phyloP scores from a whole-genome alignment of 2,329 filamentous ascomycete genomes.

The Talaromyces sp. region DNA sequence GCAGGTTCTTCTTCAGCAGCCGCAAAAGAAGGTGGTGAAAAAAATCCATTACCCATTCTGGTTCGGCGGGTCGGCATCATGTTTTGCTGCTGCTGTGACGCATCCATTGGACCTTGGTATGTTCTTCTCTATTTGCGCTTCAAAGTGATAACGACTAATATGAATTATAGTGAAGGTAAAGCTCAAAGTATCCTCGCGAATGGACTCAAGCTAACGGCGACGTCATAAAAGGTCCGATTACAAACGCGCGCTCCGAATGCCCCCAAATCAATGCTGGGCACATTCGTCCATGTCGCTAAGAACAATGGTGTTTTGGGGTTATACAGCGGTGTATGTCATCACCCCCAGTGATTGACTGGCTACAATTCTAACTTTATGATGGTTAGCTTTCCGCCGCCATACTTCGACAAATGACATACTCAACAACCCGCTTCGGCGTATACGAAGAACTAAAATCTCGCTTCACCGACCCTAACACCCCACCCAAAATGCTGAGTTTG shows the following conservation, averaged over 20 bases:
- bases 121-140: background rate
- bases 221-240: slow-evolving; percentile 66
- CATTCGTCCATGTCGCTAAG: slow-evolving; percentile 76
- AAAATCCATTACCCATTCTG: slow-evolving; percentile 73
- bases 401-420: slow-evolving; percentile 92
- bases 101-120: slow-evolving; percentile 89
- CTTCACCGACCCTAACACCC: slow-evolving; percentile 53
- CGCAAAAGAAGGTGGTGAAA: slow-evolving; percentile 26
- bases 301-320: slow-evolving; percentile 75
- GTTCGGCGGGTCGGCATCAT: slow-evolving; percentile 95
- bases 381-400: slow-evolving; percentile 77
- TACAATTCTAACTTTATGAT: background rate
- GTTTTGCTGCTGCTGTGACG: slow-evolving; percentile 85
- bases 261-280: slow-evolving; percentile 78
- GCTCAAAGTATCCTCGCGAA: slow-evolving; percentile 1
- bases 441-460: slow-evolving; percentile 88
- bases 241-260: slow-evolving; percentile 77
- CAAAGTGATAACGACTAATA: slow-evolving; percentile 19
- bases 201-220: slow-evolving; percentile 22
- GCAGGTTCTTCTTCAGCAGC: background rate
- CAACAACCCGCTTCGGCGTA: slow-evolving; percentile 90
- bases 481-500: slow-evolving; percentile 71
- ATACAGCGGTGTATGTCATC: slow-evolving; percentile 70
- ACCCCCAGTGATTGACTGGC: background rate
- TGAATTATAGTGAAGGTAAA: slow-evolving; percentile 56